Evolutionary conservation across 129 eudicot species (phyloP).

Genomic region (Silybum marianum): DNA sequence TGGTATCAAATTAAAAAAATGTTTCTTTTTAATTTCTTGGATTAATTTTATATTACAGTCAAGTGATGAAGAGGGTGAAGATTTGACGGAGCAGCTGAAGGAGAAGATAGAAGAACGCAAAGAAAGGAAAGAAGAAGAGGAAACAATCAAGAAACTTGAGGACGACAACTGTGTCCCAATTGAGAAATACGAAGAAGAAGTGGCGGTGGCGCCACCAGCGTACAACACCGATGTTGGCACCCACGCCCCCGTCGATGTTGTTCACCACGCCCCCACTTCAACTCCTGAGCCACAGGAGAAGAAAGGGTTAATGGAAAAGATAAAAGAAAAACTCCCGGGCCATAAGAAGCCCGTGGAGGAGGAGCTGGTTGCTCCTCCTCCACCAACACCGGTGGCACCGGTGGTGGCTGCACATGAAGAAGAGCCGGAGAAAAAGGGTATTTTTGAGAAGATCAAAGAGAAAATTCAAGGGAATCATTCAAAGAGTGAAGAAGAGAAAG

Average conservation of each 20-base stretch:
- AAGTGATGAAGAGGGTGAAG: conserved; percentile 72
- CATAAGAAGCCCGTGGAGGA: conserved; percentile 46
- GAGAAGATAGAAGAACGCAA: conserved; percentile 41
- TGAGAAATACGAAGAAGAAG: conserved; percentile 45
- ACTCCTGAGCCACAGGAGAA: conserved; percentile 54
- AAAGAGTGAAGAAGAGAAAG: conserved; percentile 65
- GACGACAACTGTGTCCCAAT: conserved; percentile 52
- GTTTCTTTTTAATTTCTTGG: background rate
- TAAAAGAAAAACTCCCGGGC: conserved; percentile 87
- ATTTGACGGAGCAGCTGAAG: conserved; percentile 59
- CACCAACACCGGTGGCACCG: conserved; percentile 37
- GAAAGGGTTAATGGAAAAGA: conserved; percentile 74
- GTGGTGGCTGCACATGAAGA: conserved; percentile 37
- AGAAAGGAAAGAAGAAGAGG: conserved; percentile 44
- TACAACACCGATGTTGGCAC: background rate
- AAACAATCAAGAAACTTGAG: conserved; percentile 25
- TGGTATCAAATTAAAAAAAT: background rate
- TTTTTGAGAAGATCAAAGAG: conserved; percentile 88
- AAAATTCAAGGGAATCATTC: conserved; percentile 83
- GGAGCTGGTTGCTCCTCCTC: conserved; percentile 37
- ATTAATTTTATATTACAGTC: conserved; percentile 44
- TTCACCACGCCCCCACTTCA: background rate
- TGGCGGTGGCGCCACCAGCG: conserved; percentile 15
- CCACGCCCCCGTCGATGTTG: conserved; percentile 3
- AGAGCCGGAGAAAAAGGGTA: conserved; percentile 76